These are phyloP conservation scores for Verticillium longisporum DNA, from an alignment of 2,329 filamentous ascomycete species.

Conservation along the genomic window DNA sequence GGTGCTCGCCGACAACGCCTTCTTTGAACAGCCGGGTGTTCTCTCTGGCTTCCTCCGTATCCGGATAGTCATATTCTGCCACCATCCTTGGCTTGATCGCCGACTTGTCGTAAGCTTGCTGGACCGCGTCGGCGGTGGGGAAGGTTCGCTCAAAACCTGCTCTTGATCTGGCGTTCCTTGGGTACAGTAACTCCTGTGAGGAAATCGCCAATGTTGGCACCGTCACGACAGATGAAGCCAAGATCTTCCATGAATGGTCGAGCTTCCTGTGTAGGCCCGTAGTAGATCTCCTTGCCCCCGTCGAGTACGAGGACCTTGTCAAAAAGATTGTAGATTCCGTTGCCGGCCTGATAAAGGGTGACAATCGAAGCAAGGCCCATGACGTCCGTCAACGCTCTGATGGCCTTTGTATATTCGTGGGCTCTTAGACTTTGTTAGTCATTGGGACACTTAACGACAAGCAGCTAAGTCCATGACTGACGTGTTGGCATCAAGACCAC, in stretches of 20 bases:
- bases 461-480: constrained; percentile 14
- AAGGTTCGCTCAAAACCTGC: constrained; percentile 30
- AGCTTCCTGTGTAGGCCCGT: constrained; percentile 52
- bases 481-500: constrained; percentile 60
- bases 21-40: constrained; percentile 48
- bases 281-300: constrained; percentile 59
- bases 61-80: constrained; percentile 50
- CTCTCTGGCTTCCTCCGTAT: constrained; percentile 36
- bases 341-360: constrained; percentile 63
- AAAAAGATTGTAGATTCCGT: constrained; percentile 63
- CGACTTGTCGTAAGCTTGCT: constrained; percentile 43
- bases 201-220: constrained; percentile 59
- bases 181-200: constrained; percentile 60
- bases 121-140: constrained; percentile 37
- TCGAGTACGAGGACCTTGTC: constrained; percentile 66
- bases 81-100: constrained; percentile 42
- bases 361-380: constrained; percentile 54
- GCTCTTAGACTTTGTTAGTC: constrained; percentile 26
- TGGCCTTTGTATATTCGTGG: constrained; percentile 51
- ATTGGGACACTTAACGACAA: neutral
- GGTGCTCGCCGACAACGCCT: constrained; percentile 43
- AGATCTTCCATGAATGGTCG: constrained; percentile 57
- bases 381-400: constrained; percentile 59
- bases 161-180: constrained; percentile 58
- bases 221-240: constrained; percentile 56